These are phyloP conservation scores for Mrakia frigida DNA, from an alignment of 768 basidiomycete genomes.

Conservation along the genomic window DNA sequence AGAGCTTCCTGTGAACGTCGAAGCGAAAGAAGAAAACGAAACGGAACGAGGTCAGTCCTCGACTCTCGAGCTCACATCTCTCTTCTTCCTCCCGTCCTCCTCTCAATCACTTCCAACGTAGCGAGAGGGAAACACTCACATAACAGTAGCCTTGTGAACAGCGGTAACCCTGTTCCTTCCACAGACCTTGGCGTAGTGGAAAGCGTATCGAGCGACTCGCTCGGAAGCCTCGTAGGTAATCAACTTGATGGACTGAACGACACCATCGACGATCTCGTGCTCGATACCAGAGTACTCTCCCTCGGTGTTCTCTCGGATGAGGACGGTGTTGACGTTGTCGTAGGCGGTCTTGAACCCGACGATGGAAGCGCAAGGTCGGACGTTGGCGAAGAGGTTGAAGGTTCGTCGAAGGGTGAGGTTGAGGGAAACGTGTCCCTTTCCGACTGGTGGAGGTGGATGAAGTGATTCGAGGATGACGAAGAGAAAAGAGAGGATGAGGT, in stretches of 20 bases:
- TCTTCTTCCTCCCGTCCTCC: neutral
- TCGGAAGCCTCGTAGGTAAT: conserved; percentile 99
- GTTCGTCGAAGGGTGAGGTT: conserved; percentile 95
- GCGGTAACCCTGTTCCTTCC: conserved; percentile 91
- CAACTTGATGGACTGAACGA: conserved; percentile 98
- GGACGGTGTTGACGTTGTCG: conserved; percentile 93
- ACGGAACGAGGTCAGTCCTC: neutral
- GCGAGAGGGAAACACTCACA: conserved; percentile 53
- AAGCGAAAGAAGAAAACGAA: neutral
- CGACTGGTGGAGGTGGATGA: conserved; percentile 55
- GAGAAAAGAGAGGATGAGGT: neutral
- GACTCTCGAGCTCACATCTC: neutral
- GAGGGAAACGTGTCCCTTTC: conserved; percentile 96
- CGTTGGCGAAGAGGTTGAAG: conserved; percentile 97
- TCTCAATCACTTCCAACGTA: too few relatives aligned
- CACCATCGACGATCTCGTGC: conserved; percentile 97
- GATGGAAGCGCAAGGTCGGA: conserved; percentile 92
- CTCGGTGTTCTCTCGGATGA: conserved; percentile 99
- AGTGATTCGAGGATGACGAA: neutral
- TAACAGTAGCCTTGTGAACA: conserved; percentile 99
- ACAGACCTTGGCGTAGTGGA: conserved; percentile 87
- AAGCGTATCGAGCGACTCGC: conserved; percentile 96
- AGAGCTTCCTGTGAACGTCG: conserved; percentile 78
- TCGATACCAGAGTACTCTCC: conserved; percentile 99
- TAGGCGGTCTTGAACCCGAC: conserved; percentile 97